Base-by-base conservation (phyloP, 2,329 filamentous ascomycete genomes). In the Corniculantispora saksenae region DNA sequence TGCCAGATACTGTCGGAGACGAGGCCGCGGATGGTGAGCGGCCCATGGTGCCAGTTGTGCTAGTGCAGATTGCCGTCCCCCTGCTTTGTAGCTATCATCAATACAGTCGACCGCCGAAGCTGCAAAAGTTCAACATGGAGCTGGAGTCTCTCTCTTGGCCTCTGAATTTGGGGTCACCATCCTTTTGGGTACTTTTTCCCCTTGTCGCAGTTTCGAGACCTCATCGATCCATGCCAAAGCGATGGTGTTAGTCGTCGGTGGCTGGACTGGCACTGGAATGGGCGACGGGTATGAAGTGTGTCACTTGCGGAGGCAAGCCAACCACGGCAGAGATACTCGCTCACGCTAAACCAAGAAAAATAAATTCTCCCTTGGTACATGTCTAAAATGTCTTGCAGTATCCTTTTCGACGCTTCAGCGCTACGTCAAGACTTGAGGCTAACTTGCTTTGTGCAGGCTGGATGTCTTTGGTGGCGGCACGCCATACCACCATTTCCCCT, bases 261-360 rank as follows among this genome's bases (percentile, higher is more conserved):
- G 58, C 58, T 61, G 58, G 32, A 13, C 12, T 10, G 3, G 58
- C 25, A 43, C 58, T 61, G 58, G 58, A 61, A 61, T 61, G 58
- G 7, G 32, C 32, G 32, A 51, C 47, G 47, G 47, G 5, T 23
- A 43, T 47, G 35, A 53, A 38, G 25, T 45, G 55, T 45, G 47
- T 53, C 47, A 53, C 47, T 53, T 53, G 7, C 45, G 29, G 8
- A 45, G 29, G 29, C 10, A 15, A 19, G 17, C 47, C 45, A 60
- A 53, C 47, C 58, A 61, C 56, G 10, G 4, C 45, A 27, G 47
- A 53, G 45, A 61, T 15, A 10, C n/a, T 25, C 21, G 32, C 8
- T 2, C 29, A 17, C 47, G 47, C 47, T 61, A 53, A 15, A 5
- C 58, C n/a, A 13, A 6, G 15, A 29, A 29, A 29, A 40, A 53